Conservation (phyloP, 2,329 filamentous ascomycete genomes). For the Periconia sp. region DNA sequence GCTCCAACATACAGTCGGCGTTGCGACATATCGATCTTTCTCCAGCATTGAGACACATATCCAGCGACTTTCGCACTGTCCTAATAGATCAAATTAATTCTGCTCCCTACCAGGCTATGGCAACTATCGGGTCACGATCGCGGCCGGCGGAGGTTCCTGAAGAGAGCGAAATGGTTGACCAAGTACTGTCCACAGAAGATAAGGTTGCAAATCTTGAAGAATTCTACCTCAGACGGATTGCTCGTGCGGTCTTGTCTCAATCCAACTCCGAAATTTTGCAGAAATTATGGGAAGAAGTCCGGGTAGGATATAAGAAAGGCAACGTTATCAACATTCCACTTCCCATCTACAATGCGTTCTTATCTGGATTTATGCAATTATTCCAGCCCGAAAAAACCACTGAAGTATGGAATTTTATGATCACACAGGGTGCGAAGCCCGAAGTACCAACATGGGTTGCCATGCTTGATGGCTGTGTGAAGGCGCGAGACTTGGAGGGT, state of each 20-base stretch:
- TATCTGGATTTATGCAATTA: slow-evolving; percentile 52
- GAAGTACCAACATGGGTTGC: slow-evolving; percentile 68
- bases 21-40: slow-evolving; percentile 13
- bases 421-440: slow-evolving; percentile 57
- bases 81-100: slow-evolving; percentile 20
- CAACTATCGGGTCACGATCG: not conserved
- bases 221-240: slow-evolving; percentile 30
- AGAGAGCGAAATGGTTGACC: not conserved
- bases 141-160: not conserved
- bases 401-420: slow-evolving; percentile 61
- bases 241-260: slow-evolving; percentile 21
- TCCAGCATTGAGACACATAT: slow-evolving; percentile 13
- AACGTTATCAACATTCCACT: slow-evolving; percentile 23
- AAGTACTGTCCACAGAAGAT: slow-evolving; percentile 4
- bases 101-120: slow-evolving; percentile 26
- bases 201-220: slow-evolving; percentile 20
- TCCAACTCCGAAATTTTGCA: slow-evolving; percentile 19
- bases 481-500: slow-evolving; percentile 59
- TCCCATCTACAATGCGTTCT: slow-evolving; percentile 48
- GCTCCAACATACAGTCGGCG: slow-evolving; percentile 16
- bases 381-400: slow-evolving; percentile 48
- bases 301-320: slow-evolving; percentile 16
- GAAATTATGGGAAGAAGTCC: slow-evolving; percentile 24
- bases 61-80: slow-evolving; percentile 14
- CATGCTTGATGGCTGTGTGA: slow-evolving; percentile 72